Evolutionary conservation across 1,139 yeast species (phyloP), one percentile per base, ranked within the genome.

Genomic region (Blastobotrys ciferrii): DNA sequence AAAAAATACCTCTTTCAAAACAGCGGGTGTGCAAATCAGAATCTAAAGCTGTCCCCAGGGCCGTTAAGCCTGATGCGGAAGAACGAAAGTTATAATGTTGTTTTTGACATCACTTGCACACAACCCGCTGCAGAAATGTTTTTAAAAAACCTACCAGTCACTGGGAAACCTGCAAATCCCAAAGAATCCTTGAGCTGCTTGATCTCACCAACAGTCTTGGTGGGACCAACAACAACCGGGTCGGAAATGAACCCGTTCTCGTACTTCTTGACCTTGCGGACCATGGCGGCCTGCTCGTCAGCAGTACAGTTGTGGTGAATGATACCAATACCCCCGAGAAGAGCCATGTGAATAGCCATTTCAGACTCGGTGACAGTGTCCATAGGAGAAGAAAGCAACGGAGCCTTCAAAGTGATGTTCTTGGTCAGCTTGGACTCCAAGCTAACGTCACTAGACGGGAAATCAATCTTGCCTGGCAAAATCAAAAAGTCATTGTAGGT

Each of bases 201-300:
- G 59, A 88, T 87, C 65, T 89, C 88, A 54, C 84, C 88, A 60
- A 92, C 95, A 52, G 96, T 84, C 58, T 74, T 71, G 25, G 72
- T 65, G 52, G 96, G 95, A 42, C 84, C 63, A 58, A 92, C 80
- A 51, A 87, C 97, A 55, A 92, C 80, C 40, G 99, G 98, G 63
- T 88, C 95, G 64, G 84, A 86, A 67, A 92, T 94, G 76, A 92
- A 92, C 40, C 99, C 99, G 69, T 92, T 92, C 76, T 92, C 98
- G 73, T 76, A 92, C 72, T 87, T 89, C 80, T 92, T 92, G 60
- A 92, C 99, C 74, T 87, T 87, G 71, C 79, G 86, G 56, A 92
- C 98, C 98, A 92, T 92, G 60, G 82, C 96, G 54, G 98, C 98
- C 75, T 92, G 99, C 70, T 89, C 98, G 46, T 92, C 98, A 54